phyloP scores from a whole-genome alignment of 2,329 filamentous ascomycete genomes.

The Metarhizium humberi region DNA sequence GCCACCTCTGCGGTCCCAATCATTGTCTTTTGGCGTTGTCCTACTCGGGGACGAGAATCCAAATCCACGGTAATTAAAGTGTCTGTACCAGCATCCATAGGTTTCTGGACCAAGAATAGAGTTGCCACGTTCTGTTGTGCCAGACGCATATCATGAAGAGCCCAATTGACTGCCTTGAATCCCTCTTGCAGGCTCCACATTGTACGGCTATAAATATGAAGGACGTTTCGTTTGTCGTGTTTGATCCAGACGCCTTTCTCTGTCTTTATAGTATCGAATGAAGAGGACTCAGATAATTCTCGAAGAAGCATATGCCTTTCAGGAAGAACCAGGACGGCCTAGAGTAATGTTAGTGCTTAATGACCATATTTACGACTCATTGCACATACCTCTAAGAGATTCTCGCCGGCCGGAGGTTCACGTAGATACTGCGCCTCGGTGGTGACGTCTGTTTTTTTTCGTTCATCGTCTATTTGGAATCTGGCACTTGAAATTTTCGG shows the following conservation, averaged over 20 bases:
- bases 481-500: constrained; percentile 13
- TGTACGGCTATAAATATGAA: constrained; percentile 17
- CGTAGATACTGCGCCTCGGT: constrained; percentile 15
- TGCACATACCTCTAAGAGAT: constrained; percentile 16
- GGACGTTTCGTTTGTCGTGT: constrained; percentile 12
- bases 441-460: constrained; percentile 9
- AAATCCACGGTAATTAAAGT: constrained; percentile 14
- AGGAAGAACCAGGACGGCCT: constrained; percentile 20
- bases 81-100: constrained; percentile 7
- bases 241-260: constrained; percentile 23
- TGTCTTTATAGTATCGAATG: constrained; percentile 19
- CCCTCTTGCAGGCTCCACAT: constrained; percentile 17
- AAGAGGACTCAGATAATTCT: constrained; percentile 13
- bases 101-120: constrained; percentile 19
- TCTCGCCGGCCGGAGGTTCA: constrained; percentile 12
- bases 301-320: constrained; percentile 16
- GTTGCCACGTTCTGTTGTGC: constrained; percentile 14
- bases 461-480: constrained; percentile 11
- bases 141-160: constrained; percentile 22
- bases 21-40: background rate
- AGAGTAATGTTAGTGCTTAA: constrained; percentile 5
- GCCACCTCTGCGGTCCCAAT: background rate
- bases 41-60: constrained; percentile 14
- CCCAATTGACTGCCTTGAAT: constrained; percentile 19
- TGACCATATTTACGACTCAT: background rate